Conservation (phyloP, 1,284 basidiomycete species). For the Apiotrichum veenhuisii region DNA sequence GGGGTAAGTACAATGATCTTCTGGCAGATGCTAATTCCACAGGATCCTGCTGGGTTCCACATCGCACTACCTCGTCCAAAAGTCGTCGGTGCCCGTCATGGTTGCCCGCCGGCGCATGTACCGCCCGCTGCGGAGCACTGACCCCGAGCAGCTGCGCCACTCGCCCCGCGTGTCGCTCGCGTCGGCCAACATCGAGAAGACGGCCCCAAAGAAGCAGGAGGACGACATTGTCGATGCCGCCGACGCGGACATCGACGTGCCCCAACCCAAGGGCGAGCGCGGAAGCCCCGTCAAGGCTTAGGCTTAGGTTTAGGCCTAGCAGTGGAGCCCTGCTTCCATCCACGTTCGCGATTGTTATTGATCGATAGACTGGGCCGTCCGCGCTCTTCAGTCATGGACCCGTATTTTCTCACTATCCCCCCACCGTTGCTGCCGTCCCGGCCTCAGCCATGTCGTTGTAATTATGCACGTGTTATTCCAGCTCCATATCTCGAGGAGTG, state of each 20-base stretch:
- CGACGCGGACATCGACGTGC: constrained; percentile 27
- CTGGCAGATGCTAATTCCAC: constrained; percentile 7
- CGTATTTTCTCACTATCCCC: too few relatives aligned
- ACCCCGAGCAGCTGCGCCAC: constrained; percentile 49
- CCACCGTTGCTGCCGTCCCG: too few relatives aligned
- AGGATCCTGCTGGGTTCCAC: constrained; percentile 95
- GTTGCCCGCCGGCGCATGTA: constrained; percentile 78
- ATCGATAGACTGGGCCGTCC: too few relatives aligned
- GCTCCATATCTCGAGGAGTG: too few relatives aligned
- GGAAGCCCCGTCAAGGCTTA: too few relatives aligned
- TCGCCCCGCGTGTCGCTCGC: constrained; percentile 74
- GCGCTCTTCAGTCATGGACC: too few relatives aligned
- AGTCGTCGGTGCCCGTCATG: constrained; percentile 88
- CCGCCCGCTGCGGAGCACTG: constrained; percentile 57
- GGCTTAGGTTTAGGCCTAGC: too few relatives aligned
- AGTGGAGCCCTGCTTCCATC: too few relatives aligned
- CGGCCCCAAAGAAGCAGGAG: constrained; percentile 47
- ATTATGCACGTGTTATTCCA: too few relatives aligned
- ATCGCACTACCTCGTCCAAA: constrained; percentile 93
- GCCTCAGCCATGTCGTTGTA: too few relatives aligned
- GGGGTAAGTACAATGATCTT: constrained; percentile 57
- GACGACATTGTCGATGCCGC: constrained; percentile 49
- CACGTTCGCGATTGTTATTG: too few relatives aligned
- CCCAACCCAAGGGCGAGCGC: neutral
- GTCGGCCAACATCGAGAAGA: constrained; percentile 70